Conservation (phyloP, 75 land plant species). For the Pinus tabuliformis region DNA sequence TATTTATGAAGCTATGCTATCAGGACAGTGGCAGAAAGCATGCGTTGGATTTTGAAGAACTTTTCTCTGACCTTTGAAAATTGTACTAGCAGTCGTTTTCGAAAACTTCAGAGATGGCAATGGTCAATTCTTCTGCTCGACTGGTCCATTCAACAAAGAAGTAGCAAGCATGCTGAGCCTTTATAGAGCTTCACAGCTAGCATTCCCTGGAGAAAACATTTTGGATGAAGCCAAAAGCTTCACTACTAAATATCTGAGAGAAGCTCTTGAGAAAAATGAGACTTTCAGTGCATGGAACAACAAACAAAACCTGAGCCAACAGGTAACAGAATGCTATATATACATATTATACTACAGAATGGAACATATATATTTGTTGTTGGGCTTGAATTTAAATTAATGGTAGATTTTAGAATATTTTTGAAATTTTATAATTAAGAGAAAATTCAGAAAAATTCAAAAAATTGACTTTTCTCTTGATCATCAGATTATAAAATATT, state of each 20-base stretch:
- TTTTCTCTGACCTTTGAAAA: not conserved
- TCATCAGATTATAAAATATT: too few relatives aligned
- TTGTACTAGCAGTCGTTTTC: conserved; percentile 12
- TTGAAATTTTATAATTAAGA: too few relatives aligned
- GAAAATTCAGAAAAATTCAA: too few relatives aligned
- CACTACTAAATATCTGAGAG: not conserved
- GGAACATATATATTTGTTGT: too few relatives aligned
- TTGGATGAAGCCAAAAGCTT: conserved; percentile 16
- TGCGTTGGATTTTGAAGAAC: too few relatives aligned
- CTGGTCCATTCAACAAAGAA: conserved; percentile 13
- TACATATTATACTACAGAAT: too few relatives aligned
- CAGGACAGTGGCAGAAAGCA: too few relatives aligned
- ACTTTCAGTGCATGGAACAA: conserved; percentile 11
- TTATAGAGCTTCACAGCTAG: conserved; percentile 15
- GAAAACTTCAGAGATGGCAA: conserved; percentile 13
- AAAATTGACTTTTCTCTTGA: too few relatives aligned
- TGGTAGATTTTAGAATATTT: too few relatives aligned
- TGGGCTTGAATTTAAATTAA: too few relatives aligned
- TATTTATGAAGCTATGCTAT: too few relatives aligned
- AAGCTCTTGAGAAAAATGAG: not conserved
- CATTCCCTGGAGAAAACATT: conserved; percentile 19
- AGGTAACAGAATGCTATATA: conserved; percentile 4
- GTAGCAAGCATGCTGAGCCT: conserved; percentile 20
- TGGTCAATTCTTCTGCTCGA: conserved; percentile 17
- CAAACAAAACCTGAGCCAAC: conserved; percentile 13